These are phyloP conservation scores for Hypericum androsaemum DNA, from an alignment of 345 rosid genomes.

Conservation along the genomic window DNA sequence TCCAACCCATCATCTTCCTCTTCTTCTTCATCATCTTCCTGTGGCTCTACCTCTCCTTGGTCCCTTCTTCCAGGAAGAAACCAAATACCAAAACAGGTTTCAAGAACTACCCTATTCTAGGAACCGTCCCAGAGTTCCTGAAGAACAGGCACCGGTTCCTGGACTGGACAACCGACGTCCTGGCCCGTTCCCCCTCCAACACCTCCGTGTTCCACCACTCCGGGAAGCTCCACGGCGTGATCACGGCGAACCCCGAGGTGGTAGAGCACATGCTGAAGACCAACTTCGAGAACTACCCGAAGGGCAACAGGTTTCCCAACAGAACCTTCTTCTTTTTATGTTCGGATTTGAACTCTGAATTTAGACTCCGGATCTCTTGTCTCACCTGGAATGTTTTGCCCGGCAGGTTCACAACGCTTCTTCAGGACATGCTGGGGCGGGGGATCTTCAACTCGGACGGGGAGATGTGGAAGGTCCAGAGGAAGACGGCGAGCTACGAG, in stretches of 20 bases:
- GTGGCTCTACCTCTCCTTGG: conserved; percentile 14
- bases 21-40: conserved; percentile 7
- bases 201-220: conserved; percentile 46
- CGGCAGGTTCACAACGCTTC: conserved; percentile 17
- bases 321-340: not conserved
- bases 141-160: conserved; percentile 49
- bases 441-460: conserved; percentile 82
- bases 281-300: conserved; percentile 62
- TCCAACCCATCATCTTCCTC: conserved; percentile 14
- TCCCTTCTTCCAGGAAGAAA: not conserved
- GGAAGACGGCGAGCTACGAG: conserved; percentile 72
- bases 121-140: conserved; percentile 28
- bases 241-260: conserved; percentile 63
- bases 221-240: conserved; percentile 44
- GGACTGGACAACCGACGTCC: conserved; percentile 66
- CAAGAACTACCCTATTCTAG: conserved; percentile 27
- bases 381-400: too few species aligned
- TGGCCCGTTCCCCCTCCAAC: conserved; percentile 40
- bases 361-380: too few species aligned
- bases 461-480: conserved; percentile 54
- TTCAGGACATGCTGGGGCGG: conserved; percentile 69
- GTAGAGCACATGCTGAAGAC: conserved; percentile 61
- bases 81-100: conserved; percentile 15
- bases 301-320: conserved; percentile 70
- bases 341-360: too few species aligned